Evolutionary conservation across 2,329 filamentous ascomycete genomes (phyloP), one percentile per base, ranked within the genome.

Genomic region (Colletotrichum sp.): DNA sequence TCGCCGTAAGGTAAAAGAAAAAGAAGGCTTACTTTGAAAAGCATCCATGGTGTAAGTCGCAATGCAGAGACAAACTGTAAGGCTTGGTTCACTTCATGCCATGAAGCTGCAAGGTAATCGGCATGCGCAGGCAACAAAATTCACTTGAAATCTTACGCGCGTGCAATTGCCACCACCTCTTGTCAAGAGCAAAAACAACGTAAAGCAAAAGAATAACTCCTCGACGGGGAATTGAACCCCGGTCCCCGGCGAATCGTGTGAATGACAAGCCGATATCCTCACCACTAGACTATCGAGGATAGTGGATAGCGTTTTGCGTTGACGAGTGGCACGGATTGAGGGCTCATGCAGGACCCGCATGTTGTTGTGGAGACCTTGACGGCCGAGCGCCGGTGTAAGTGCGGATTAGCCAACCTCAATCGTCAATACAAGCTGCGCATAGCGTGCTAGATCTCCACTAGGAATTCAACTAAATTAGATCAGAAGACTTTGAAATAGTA

Each of bases 361-460:
- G 24, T 18, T 18, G 55, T 30, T 26, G 24, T 59, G 55, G 55
- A 30, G 55, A 59, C 22, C 2, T 26, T 16, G 13, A 16, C 6
- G 55, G 15, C 55, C 26, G 24, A 59, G 55, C 55, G 26, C 13
- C 13, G 22, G 55, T 28, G 55, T 30, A 59, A 59, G 55, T 59
- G 24, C 5, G 55, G 55, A 18, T 18, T 16, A 28, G 15, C 22
- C 13, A 3, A 6, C n/a, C 22, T 59, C 15, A 10, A 59, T 59
- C 22, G 24, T 28, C 55, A 6, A 28, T 16, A 59, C 44, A 48
- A 48, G 44, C 10, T 22, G 44, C 6, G 44, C 44, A 48, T 22
- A 22, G 10, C 10, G 6, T 52, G 10, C n/a, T 6, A 4, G 24
- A 0, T 5, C 0, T 12, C 5, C 1, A 6, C 55, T 0, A 12